Evolutionary conservation across 306 rosid genomes (phyloP), one percentile per base, ranked within the genome.

Genomic region (Cotoneaster glaucophyllus): DNA sequence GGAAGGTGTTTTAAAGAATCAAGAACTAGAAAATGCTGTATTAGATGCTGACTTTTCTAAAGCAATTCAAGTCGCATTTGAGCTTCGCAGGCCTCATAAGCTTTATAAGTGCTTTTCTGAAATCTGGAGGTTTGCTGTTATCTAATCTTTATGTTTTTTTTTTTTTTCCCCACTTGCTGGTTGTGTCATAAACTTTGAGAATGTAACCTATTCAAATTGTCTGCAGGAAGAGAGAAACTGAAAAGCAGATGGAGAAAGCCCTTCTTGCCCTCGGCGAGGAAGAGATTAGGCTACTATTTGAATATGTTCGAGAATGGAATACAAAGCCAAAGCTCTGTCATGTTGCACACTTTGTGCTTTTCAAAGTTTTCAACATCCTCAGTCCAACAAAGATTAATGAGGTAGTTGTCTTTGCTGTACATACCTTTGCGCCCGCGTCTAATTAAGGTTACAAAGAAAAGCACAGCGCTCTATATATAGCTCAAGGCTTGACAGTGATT

Each of bases 21-120:
- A 95, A 81, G 98, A 92, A 75, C 90, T 95, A 68, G 96, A 95
- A 81, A 95, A 95, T 90, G 98, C 98, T 43, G 78, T 95, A 69
- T 83, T 83, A 74, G 97, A 92, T 81, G 93, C 98, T 50, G 92
- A 95, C 78, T 95, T 86, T 67, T 61, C 83, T 41, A 92, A 89
- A 85, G 98, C 98, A 79, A 86, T 95, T 74, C 97, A 78, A 90
- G 79, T 95, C 52, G 96, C 96, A 12, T 89, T 95, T 72, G 89
- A 92, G 76, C 85, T 95, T 78, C 93, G 87, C 70, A 86, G 92
- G 88, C 98, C 98, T 45, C 98, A 79, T 75, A 89, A 76, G 79
- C 96, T 90, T 58, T 87, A 70, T 82, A 87, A 76, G 64, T 74
- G 91, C 80, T 90, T 95, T 82, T 69, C 86, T 39, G 84, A 82